Evolutionary conservation across 1,284 basidiomycete species (phyloP).

Genomic region (Papiliotrema terrestris): DNA sequence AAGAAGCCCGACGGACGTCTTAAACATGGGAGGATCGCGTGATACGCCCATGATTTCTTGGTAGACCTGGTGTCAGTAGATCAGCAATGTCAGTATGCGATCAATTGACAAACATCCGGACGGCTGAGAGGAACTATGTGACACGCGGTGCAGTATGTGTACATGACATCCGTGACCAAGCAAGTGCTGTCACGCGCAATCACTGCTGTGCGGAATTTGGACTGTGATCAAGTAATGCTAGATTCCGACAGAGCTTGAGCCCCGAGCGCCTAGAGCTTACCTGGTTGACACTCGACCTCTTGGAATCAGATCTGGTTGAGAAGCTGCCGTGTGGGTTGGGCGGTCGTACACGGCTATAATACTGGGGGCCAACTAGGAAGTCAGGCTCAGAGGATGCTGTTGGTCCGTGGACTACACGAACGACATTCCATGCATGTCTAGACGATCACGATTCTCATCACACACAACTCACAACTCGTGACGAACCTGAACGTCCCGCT

Average conservation of each 20-base stretch:
- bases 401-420: neutral
- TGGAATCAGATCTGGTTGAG: slow-evolving; percentile 7
- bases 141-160: slow-evolving; percentile 4
- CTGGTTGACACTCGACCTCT: slow-evolving; percentile 4
- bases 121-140: slow-evolving; percentile 7
- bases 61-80: no score
- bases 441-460: neutral
- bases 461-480: no score
- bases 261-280: no score
- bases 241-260: neutral
- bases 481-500: neutral
- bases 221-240: neutral
- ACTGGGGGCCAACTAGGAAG: neutral
- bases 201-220: neutral
- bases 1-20: slow-evolving; percentile 6
- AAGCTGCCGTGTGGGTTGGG: slow-evolving; percentile 8
- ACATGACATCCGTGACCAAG: slow-evolving; percentile 1
- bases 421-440: neutral
- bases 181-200: neutral
- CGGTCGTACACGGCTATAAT: neutral
- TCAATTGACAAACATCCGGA: slow-evolving; percentile 3
- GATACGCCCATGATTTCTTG: neutral
- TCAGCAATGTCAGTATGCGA: neutral
- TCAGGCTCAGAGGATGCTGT: neutral
- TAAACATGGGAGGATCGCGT: slow-evolving; percentile 5